Evolutionary conservation across 192 early-diverging fungal genomes (phyloP).

Genomic region (Thamnidium elegans): DNA sequence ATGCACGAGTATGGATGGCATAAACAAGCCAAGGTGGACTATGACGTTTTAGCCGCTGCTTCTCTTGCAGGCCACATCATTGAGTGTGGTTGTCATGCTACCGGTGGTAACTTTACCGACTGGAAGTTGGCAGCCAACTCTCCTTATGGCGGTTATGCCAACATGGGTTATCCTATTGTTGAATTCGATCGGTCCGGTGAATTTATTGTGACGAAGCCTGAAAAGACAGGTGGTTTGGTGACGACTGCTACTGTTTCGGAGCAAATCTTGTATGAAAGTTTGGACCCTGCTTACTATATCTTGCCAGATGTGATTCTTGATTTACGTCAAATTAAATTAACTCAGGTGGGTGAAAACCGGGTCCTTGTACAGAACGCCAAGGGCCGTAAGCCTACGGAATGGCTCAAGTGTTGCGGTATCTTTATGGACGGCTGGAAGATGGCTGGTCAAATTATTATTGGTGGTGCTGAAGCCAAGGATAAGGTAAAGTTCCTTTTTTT

Average conservation of each 20-base stretch:
- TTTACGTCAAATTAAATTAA: constrained; percentile 53
- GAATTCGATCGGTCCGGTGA: constrained; percentile 58
- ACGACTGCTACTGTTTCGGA: constrained; percentile 55
- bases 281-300: constrained; percentile 62
- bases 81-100: constrained; percentile 67
- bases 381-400: constrained; percentile 53
- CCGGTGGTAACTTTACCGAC: constrained; percentile 70
- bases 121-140: constrained; percentile 56
- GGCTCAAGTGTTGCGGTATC: constrained; percentile 60
- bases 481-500: neutral
- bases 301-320: constrained; percentile 66
- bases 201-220: constrained; percentile 61
- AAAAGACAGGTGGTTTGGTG: constrained; percentile 61
- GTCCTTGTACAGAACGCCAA: constrained; percentile 59
- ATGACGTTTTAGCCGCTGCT: constrained; percentile 56
- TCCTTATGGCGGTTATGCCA: constrained; percentile 51
- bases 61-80: constrained; percentile 67
- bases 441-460: constrained; percentile 55
- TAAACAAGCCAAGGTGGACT: constrained; percentile 30
- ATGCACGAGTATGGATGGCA: constrained; percentile 63
- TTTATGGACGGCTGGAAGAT: constrained; percentile 59
- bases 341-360: constrained; percentile 50
- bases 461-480: constrained; percentile 52
- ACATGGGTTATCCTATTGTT: constrained; percentile 70
- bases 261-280: constrained; percentile 63